A percentile compares a stretch with the other conserved stretches of the same genome.
phyloP scores from a whole-genome alignment of 2,329 filamentous ascomycete genomes.

The Teratosphaeria zuluensis region DNA sequence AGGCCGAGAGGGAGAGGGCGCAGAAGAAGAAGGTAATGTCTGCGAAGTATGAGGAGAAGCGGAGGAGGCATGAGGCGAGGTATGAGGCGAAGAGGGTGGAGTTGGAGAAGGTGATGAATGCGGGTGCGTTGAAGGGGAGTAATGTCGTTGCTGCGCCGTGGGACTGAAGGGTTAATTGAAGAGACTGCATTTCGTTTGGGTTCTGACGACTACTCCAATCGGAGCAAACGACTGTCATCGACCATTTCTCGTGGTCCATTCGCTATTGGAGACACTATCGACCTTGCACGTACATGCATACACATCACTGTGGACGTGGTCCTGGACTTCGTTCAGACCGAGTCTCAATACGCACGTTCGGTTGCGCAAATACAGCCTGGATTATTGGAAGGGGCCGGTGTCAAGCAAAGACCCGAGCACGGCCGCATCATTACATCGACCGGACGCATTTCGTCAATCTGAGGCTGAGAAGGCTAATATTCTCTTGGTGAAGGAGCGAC shows the following conservation, averaged over 20 bases:
- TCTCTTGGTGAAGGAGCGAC: not conserved
- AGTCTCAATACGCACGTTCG: too few species aligned
- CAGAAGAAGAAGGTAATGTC: constrained; percentile 24
- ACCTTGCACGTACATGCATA: too few species aligned
- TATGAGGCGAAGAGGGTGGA: constrained; percentile 30
- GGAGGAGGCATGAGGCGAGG: constrained; percentile 21
- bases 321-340: too few species aligned
- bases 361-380: too few species aligned
- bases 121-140: constrained; percentile 28
- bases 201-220: not conserved
- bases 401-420: not conserved
- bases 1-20: constrained; percentile 23
- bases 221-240: too few species aligned
- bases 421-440: not conserved
- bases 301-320: too few species aligned
- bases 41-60: constrained; percentile 27
- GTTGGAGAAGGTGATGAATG: constrained; percentile 34
- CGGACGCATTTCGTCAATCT: not conserved
- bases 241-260: too few species aligned
- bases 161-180: not conserved
- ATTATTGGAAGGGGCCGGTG: too few species aligned
- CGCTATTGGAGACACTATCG: too few species aligned
- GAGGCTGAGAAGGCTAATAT: not conserved
- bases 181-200: not conserved
- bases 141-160: constrained; percentile 8